A percentile compares a stretch with the other conserved stretches of the same genome.
phyloP scores from a whole-genome alignment of 495 filamentous ascomycete species.

The Penicillium lividum region DNA sequence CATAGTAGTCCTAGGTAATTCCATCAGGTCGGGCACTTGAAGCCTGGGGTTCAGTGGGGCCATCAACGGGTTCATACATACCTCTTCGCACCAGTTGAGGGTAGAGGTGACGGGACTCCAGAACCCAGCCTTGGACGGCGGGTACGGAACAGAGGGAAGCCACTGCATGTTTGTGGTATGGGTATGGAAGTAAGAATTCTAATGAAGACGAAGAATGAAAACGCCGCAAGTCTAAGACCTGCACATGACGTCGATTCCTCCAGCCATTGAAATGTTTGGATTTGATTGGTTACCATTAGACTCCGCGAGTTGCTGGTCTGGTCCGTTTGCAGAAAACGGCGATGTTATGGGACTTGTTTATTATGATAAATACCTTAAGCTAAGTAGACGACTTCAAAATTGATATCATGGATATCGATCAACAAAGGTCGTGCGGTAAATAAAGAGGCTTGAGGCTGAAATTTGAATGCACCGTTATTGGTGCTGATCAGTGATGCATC shows the following conservation, averaged over 20 bases:
- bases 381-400: background rate
- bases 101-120: slow-evolving; percentile 89
- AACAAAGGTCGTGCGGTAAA: too few species aligned
- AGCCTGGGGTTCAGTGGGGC: slow-evolving; percentile 5
- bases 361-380: background rate
- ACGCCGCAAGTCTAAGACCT: background rate
- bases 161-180: slow-evolving; percentile 32
- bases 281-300: slow-evolving; percentile 18
- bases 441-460: background rate
- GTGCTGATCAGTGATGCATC: background rate
- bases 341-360: background rate
- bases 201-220: background rate
- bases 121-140: slow-evolving; percentile 63
- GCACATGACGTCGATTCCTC: slow-evolving; percentile 30
- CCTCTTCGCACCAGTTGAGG: slow-evolving; percentile 93
- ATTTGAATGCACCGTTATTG: background rate
- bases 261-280: slow-evolving; percentile 10
- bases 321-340: background rate
- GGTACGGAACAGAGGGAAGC: slow-evolving; percentile 69
- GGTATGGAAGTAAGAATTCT: slow-evolving; percentile 7
- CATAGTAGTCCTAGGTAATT: slow-evolving; percentile 58
- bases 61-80: slow-evolving; percentile 44
- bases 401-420: background rate
- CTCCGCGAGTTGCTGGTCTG: slow-evolving; percentile 27
- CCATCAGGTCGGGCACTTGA: background rate